phyloP scores from a whole-genome alignment of 2,329 filamentous ascomycete genomes.

The Aureobasidium lini region DNA sequence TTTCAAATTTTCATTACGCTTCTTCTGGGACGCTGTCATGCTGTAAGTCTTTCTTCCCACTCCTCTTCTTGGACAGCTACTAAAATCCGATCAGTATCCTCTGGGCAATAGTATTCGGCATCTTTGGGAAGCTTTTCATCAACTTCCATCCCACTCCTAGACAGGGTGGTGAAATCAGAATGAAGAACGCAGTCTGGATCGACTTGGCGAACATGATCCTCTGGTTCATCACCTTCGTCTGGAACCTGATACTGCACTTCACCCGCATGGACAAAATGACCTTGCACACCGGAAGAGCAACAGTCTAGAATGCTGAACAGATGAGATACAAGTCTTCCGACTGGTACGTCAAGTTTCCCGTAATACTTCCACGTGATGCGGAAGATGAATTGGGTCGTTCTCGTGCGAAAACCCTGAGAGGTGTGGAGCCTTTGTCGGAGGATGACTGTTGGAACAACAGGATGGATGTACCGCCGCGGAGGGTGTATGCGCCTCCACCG shows the following conservation, averaged over 20 bases:
- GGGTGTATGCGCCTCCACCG: too few species aligned
- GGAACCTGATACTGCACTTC: slow-evolving; percentile 53
- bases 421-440: not conserved
- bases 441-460: not conserved
- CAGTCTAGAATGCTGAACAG: not conserved
- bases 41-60: slow-evolving; percentile 36
- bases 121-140: slow-evolving; percentile 79
- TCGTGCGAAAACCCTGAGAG: too few species aligned
- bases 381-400: too few species aligned
- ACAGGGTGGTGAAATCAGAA: slow-evolving; percentile 54
- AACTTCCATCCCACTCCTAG: slow-evolving; percentile 51
- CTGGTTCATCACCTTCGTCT: slow-evolving; percentile 61
- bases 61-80: not conserved
- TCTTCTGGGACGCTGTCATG: slow-evolving; percentile 63
- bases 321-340: not conserved
- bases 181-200: slow-evolving; percentile 79
- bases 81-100: slow-evolving; percentile 43
- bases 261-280: slow-evolving; percentile 45
- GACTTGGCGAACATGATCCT: slow-evolving; percentile 56
- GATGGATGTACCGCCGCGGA: too few species aligned
- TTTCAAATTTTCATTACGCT: slow-evolving; percentile 46
- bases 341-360: not conserved
- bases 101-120: slow-evolving; percentile 74
- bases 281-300: slow-evolving; percentile 38
- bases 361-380: not conserved